These are phyloP conservation scores for Tylopilus plumbeoviolaceoides DNA, from an alignment of 768 basidiomycete genomes.

Conservation along the genomic window DNA sequence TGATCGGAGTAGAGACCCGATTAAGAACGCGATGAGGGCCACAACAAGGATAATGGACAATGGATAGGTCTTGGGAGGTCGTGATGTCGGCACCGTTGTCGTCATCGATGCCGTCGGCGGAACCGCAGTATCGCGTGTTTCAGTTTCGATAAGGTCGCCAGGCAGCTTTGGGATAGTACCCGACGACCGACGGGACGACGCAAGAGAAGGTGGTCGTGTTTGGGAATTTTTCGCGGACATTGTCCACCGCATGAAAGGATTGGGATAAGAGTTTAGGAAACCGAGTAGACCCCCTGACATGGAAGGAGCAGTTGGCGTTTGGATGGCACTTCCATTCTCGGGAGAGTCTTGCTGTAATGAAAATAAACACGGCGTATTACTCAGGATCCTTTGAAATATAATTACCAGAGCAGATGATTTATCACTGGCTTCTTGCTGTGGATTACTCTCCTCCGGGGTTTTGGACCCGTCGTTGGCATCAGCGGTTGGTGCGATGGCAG, in stretches of 20 bases:
- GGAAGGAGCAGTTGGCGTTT: conserved; percentile 19
- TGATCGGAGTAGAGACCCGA: conserved; percentile 87
- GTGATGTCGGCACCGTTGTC: conserved; percentile 1
- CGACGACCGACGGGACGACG: conserved; percentile 24
- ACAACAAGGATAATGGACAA: conserved; percentile 64
- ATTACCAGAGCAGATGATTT: conserved; percentile 23
- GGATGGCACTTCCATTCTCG: conserved; percentile 23
- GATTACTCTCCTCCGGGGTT: conserved; percentile 13
- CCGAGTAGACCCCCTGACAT: conserved; percentile 46
- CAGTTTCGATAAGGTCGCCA: conserved; percentile 30
- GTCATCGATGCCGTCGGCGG: not conserved
- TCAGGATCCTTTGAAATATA: not conserved
- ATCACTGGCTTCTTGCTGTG: conserved; percentile 19
- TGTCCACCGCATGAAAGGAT: conserved; percentile 52
- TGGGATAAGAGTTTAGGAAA: conserved; percentile 60
- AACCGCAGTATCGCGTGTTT: conserved; percentile 4
- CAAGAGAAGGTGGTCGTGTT: conserved; percentile 18
- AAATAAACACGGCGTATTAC: not conserved
- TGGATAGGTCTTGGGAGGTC: conserved; percentile 30
- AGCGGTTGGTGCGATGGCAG: conserved; percentile 9
- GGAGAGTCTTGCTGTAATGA: conserved; percentile 18
- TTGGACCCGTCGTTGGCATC: conserved; percentile 16
- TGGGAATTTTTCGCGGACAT: conserved; percentile 26
- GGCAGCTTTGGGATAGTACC: conserved; percentile 30
- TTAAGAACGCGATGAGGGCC: conserved; percentile 83